Base-by-base conservation (phyloP, 2,329 filamentous ascomycete genomes). In the Trichoderma sp. region DNA sequence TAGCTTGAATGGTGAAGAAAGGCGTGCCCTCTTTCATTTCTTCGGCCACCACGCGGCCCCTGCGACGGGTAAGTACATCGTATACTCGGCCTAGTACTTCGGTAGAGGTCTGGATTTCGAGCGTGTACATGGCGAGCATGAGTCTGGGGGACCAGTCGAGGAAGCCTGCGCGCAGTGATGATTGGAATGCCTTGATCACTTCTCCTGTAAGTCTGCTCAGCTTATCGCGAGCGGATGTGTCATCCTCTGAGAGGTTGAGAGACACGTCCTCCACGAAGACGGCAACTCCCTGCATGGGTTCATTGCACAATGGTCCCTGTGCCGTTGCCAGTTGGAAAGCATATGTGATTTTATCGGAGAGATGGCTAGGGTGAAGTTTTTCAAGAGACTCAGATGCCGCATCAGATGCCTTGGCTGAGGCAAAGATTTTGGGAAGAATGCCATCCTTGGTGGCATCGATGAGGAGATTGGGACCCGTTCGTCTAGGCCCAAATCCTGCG, bases 71-170 rank as follows among this genome's bases (percentile, higher is more conserved):
- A n/a, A 99, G 90, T n/a, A 98, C 95, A 76, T 93, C 93, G 85
- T 99, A 99, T 39, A 98, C 96, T 34, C 94, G 91, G 26, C 96
- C 96, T 6, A 99, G 90, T 56, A 98, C 96, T 82, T 98, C 96
- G 77, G 95, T 95, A 26, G 93, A 95, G 34, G 95, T 94, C 86
- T 98, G 96, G 78, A 99, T 98, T 80, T 98, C 96, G 80, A 95
- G 97, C 70, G 90, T 94, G 84, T 99, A 99, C 94, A 98, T 98
- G 66, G 96, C 96, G 58, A 99, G 89, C 84, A 98, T 90, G 76
- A 99, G 89, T n/a, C 96, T 91, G 0, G 96, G 93, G 51, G 92
- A 95, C 96, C 96, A 99, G 85, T 98, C 96, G 21, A 98, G 85
- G 85, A 98, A 97, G 26, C 91, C 95, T 74, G 91, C 86, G 65